Percentiles rank a stretch among this genome's conserved stretches.
phyloP scores from a whole-genome alignment of 345 rosid species.

The Citropsis articulata region DNA sequence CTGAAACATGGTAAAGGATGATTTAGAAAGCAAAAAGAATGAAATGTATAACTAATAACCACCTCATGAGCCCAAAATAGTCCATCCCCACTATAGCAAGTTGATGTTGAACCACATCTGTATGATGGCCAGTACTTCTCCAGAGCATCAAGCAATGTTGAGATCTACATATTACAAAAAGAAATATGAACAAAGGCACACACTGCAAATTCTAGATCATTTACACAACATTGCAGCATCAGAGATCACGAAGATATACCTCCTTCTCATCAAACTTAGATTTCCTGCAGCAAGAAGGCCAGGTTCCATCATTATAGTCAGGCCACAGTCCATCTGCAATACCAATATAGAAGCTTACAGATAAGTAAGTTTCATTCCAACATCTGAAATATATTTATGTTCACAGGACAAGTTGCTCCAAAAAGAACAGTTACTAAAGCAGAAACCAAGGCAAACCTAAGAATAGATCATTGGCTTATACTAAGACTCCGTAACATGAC shows the following conservation, averaged over 20 bases:
- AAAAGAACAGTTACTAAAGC: neutral
- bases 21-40: neutral
- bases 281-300: slow-evolving; percentile 80
- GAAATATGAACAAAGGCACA: neutral
- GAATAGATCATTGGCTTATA: neutral
- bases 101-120: slow-evolving; percentile 57
- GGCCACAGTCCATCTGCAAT: slow-evolving; percentile 94
- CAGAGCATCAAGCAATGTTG: slow-evolving; percentile 50
- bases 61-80: slow-evolving; percentile 91
- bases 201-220: neutral
- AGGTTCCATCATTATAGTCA: slow-evolving; percentile 87
- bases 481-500: neutral
- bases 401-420: neutral
- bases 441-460: neutral
- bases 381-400: neutral
- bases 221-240: neutral
- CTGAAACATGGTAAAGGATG: neutral
- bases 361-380: slow-evolving; percentile 4
- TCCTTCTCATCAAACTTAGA: slow-evolving; percentile 60
- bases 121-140: slow-evolving; percentile 79
- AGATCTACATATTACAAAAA: slow-evolving; percentile 42
- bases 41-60: slow-evolving; percentile 10
- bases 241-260: slow-evolving; percentile 33
- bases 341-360: neutral
- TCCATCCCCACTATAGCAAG: slow-evolving; percentile 62